Evolutionary conservation across 2,329 filamentous ascomycete species (phyloP), one percentile per base, ranked within the genome.

Genomic region (Orbilia oligospora): DNA sequence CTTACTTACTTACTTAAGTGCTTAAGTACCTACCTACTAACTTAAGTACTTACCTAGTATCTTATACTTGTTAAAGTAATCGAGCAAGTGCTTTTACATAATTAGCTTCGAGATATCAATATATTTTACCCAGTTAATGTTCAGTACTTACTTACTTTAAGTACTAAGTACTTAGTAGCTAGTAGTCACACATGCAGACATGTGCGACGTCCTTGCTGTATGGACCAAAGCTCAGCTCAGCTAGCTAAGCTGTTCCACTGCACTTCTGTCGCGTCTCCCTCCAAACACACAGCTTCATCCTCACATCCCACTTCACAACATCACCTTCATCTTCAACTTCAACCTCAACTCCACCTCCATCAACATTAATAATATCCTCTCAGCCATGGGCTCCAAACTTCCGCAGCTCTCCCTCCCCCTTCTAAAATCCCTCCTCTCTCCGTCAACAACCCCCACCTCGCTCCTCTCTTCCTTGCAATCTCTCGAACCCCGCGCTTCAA

Each of bases 401-500:
- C 75, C 75, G 4, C 63, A 38, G 14, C 68, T 78, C 10, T 53
- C 68, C 8, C 12, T 33, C 9, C 41, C 75, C 48, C 75, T 72
- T 53, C 68, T 78, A 36, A 36, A 36, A 36, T 36, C 33, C 4
- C 68, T 12, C 53, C 24, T 38, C 44, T 16, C 46, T 55, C 46
- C 68, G 46, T 71, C 61, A 27, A 18, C 65, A 30, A 20, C 66
- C 49, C 18, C 20, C 51, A 9, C 44, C 46, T 12, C 69, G 27
- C 69, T 79, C 55, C 55, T 79, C 65, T 18, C 55, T 18, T 30
- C 55, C 49, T 56, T 79, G 5, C 16, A 48, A 5, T 20, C 53
- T 30, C 76, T 79, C 56, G 76, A 79, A 70, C 70, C 76, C 71
- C 69, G 69, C 56, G 76, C 76, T 22, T 22, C 55, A 18, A 79